Base-by-base conservation (phyloP, 192 early-diverging fungal genomes). In the Cladochytrium replicatum region DNA sequence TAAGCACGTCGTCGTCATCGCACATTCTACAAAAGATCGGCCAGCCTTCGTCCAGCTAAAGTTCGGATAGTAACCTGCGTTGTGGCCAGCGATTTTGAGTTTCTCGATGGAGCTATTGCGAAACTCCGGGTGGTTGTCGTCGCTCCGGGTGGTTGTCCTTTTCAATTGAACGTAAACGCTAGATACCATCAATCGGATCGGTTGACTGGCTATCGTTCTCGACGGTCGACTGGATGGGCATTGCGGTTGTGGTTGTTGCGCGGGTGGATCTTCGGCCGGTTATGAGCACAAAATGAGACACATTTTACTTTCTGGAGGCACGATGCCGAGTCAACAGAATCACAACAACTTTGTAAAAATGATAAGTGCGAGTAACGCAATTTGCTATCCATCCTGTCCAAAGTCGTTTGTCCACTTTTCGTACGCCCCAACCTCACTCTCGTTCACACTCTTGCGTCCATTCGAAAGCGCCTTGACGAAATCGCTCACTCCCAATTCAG, bases 321-420 rank as follows among this genome's bases (percentile, higher is more conserved):
- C 34, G 65, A 59, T 48, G 61, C 64, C 47, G 39, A 54, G 21
- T 50, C 48, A 43, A 29, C 42, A 47, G 41, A 11, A 31, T 3
- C 8, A 47, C 4, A 13, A 13, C 19, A 1, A 3, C 23, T 53
- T 2, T 27, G 17, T 8, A 54, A 25, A 4, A 2, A 21, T 46
- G 17, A n/a, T 31, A 41, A 23, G 13, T 13, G 34, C 26, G 23
- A 24, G 19, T 32, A 30, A 34, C 47, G 9, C 24, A 42, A 3
- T 31, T 47, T 31, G n/a, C 37, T 2, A 2, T 29, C n/a, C 13
- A 37, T 74, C 76, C 41, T 72, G 72, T 52, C 84, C 81, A 76
- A 87, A 85, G 57, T 93, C 82, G 22, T 71, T 66, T 44, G 95
- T 99, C 67, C 92, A 97, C 50, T 91, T 75, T n/a, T 79, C 78